Evolutionary conservation across 306 rosid genomes (phyloP), one percentile per base, ranked within the genome.

Genomic region (Prunus padus): DNA sequence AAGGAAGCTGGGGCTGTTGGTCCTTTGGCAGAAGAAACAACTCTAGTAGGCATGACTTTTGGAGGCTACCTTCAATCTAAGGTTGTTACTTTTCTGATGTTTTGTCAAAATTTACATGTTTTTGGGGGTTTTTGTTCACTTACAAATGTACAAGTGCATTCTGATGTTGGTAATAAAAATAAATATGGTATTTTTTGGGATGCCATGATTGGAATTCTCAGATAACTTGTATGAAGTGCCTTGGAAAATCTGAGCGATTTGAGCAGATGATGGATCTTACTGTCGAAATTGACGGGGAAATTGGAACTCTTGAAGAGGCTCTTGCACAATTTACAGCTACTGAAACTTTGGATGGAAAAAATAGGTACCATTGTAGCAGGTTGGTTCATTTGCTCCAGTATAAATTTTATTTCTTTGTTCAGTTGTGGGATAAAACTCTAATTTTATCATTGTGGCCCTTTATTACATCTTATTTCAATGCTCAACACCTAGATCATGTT

Each of bases 221-320:
- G 97, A 91, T 91, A 72, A 89, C 87, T 83, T 91, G 97, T 86
- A 77, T 89, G 84, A 84, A 84, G 82, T 91, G 97, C 87, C 77
- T 79, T 64, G 92, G 86, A 13, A 91, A 87, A 76, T 89, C 92
- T 64, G 97, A 87, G 83, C 86, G 66, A 77, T 81, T 77, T 50
- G 97, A 91, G 83, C 82, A 84, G 82, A 91, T 91, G 90, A 91
- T 91, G 97, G 97, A 91, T 83, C 92, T 91, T 46, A 86, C 92
- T 60, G 94, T 91, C 69, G 97, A 89, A 79, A 91, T 91, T 68
- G 97, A 84, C 33, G 97, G 97, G 61, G 81, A 87, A 77, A 91
- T 91, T 84, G 93, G 88, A 76, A 89, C 91, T 49, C 87, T 91
- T 87, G 97, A 89, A 69, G 94, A 89, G 82, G 97, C 97, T 81